A percentile compares a stretch with the other conserved stretches of the same genome.
Evolutionary conservation across 805 yeast genomes (phyloP).

Genomic region (Saccharomycopsis synnaedendra): DNA sequence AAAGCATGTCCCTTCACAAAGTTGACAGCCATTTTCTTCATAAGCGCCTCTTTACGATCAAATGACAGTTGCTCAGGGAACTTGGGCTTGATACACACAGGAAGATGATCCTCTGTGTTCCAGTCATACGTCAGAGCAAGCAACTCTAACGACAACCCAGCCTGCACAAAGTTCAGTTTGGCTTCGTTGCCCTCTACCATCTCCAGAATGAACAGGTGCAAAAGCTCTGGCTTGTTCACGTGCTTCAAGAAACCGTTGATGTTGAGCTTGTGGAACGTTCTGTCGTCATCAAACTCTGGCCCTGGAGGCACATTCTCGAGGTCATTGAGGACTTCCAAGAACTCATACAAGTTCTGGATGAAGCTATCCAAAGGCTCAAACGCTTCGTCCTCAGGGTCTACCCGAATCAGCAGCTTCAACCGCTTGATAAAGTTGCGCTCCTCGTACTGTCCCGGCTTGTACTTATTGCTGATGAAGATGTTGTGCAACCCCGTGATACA

Average conservation of each 20-base stretch:
- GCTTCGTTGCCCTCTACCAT: constrained; percentile 53
- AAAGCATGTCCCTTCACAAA: constrained; percentile 60
- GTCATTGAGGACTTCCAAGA: constrained; percentile 54
- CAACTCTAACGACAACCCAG: constrained; percentile 69
- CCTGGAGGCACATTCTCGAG: constrained; percentile 67
- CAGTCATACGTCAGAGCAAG: constrained; percentile 69
- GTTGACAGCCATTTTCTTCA: constrained; percentile 57
- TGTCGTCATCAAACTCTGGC: constrained; percentile 77
- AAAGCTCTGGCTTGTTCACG: constrained; percentile 68
- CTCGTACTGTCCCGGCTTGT: constrained; percentile 44
- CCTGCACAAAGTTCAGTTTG: constrained; percentile 63
- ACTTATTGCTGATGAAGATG: constrained; percentile 44
- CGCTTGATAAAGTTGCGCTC: constrained; percentile 41
- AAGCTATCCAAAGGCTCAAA: constrained; percentile 37
- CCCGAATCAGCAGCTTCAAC: constrained; percentile 35
- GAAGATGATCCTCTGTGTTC: constrained; percentile 47
- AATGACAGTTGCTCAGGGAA: constrained; percentile 76
- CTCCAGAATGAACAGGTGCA: constrained; percentile 67
- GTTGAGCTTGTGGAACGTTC: constrained; percentile 68
- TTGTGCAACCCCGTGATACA: constrained; percentile 54
- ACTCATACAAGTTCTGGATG: constrained; percentile 44
- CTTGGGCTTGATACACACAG: constrained; percentile 50
- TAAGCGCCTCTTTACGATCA: constrained; percentile 65
- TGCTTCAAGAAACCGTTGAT: constrained; percentile 67
- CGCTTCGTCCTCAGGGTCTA: constrained; percentile 59